Base-by-base conservation (phyloP, 2,329 filamentous ascomycete genomes). In the Polychaeton citri region DNA sequence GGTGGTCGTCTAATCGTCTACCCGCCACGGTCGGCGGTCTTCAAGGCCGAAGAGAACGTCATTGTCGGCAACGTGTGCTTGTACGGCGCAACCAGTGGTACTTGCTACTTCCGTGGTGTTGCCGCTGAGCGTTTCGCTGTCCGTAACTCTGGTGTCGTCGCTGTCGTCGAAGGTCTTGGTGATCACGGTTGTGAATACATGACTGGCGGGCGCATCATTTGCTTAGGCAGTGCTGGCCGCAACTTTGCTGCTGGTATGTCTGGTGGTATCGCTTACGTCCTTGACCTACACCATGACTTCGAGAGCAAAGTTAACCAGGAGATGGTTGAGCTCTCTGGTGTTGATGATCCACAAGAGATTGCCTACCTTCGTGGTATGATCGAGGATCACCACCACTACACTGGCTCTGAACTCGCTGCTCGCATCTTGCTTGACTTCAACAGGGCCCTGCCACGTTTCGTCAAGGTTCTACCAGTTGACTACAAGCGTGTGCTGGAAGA, bases 191-290 rank as follows among this genome's bases (percentile, higher is more conserved):
- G 87, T 57, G 88, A 96, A 70, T 96, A 96, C 73, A 96, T 96
- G 88, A 95, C 88, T 53, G 88, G 88, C 58, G 88, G 88, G 56
- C 84, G 87, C 55, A 71, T 95, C 34, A 67, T 96, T 45, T 73
- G 93, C 53, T 72, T 96, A 33, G 88, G 88, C 39, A 76, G 74
- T 52, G 94, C 86, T 55, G 88, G 88, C 32, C 87, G 88, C 50
- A 96, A 96, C 70, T 96, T 96, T 55, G 88, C 87, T 50, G 88
- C 88, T 42, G 88, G 88, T 70, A 96, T 96, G 88, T 95, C 87
- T 53, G 88, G 88, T 55, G 88, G 88, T 69, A 95, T 96, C 52
- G 87, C 87, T 13, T 96, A 94, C 53, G 76, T 95, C 36, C 74
- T 96, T 19, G 88, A 96, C 54, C 80, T 90, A 54, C 74, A 88